A percentile compares a stretch with the other conserved stretches of the same genome.
Evolutionary conservation across 2,329 filamentous ascomycete species (phyloP).

Genomic region (Neopestalotiopsis sp.): DNA sequence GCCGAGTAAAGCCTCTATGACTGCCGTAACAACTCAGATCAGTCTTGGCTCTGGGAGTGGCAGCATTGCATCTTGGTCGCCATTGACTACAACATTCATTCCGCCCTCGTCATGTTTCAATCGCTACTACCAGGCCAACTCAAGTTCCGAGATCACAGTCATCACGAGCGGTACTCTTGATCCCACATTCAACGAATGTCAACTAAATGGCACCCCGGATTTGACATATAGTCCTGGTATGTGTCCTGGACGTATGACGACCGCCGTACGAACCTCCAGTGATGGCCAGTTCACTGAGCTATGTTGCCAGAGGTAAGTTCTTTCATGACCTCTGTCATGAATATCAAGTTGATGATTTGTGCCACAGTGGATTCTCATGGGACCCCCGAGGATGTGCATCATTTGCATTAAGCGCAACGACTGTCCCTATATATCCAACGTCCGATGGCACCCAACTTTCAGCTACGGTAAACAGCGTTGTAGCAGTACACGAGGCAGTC

Average conservation of each 20-base stretch:
- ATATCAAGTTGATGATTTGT: too few relatives aligned
- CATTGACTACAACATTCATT: background rate
- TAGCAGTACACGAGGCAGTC: background rate
- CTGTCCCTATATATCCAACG: background rate
- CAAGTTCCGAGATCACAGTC: background rate
- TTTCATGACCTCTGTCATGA: too few relatives aligned
- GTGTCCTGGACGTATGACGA: background rate
- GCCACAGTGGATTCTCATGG: too few relatives aligned
- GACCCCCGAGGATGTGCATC: too few relatives aligned
- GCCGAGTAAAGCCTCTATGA: too few relatives aligned
- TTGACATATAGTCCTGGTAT: background rate
- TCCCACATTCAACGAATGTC: background rate
- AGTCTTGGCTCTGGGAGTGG: too few relatives aligned
- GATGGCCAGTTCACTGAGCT: background rate
- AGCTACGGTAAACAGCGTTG: background rate
- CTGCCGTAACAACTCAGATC: too few relatives aligned
- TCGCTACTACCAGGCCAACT: background rate
- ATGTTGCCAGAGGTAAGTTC: background rate
- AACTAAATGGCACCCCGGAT: background rate
- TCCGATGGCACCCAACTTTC: too few relatives aligned
- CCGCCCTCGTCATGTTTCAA: background rate
- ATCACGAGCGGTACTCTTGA: background rate
- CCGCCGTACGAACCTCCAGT: background rate
- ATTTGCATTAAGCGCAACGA: too few relatives aligned
- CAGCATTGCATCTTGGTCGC: background rate